phyloP scores from a whole-genome alignment of 208 protist species.

The Crithidia brevicula region DNA sequence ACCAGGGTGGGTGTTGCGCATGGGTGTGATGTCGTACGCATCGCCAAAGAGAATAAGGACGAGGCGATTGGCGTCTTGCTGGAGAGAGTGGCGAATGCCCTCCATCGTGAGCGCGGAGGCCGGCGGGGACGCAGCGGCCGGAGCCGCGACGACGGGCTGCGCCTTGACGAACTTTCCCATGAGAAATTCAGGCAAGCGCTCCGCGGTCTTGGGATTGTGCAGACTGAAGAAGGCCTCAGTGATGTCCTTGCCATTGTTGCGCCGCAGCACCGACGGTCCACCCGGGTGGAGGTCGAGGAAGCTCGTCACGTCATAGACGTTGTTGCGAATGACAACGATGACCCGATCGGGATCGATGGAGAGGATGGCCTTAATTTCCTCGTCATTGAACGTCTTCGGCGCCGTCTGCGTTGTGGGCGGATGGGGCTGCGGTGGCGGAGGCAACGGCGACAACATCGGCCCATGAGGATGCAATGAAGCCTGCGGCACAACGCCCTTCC shows the following conservation, averaged over 20 bases:
- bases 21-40: constrained; percentile 61
- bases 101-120: constrained; percentile 20
- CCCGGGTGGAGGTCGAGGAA: constrained; percentile 86
- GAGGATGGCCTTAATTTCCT: constrained; percentile 21
- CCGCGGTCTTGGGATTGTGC: constrained; percentile 23
- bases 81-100: constrained; percentile 30
- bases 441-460: not conserved
- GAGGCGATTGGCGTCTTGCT: constrained; percentile 26
- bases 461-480: not conserved
- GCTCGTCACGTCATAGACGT: constrained; percentile 85
- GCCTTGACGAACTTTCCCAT: constrained; percentile 25
- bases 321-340: constrained; percentile 61
- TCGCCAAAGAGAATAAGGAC: constrained; percentile 58
- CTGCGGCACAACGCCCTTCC: not conserved
- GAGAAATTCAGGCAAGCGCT: constrained; percentile 22
- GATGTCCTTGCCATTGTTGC: constrained; percentile 48
- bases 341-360: constrained; percentile 30
- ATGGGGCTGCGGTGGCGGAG: not conserved
- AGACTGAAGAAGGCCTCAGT: constrained; percentile 39
- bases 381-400: constrained; percentile 20
- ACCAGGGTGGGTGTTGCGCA: constrained; percentile 54
- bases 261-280: constrained; percentile 42
- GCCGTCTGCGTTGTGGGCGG: not conserved
- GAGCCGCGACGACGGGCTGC: not conserved
- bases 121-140: not conserved